A percentile compares a stretch with the other conserved stretches of the same genome.
These are phyloP conservation scores for Neoscytalidium dimidiatum DNA, from an alignment of 2,329 filamentous ascomycete genomes.

Conservation along the genomic window DNA sequence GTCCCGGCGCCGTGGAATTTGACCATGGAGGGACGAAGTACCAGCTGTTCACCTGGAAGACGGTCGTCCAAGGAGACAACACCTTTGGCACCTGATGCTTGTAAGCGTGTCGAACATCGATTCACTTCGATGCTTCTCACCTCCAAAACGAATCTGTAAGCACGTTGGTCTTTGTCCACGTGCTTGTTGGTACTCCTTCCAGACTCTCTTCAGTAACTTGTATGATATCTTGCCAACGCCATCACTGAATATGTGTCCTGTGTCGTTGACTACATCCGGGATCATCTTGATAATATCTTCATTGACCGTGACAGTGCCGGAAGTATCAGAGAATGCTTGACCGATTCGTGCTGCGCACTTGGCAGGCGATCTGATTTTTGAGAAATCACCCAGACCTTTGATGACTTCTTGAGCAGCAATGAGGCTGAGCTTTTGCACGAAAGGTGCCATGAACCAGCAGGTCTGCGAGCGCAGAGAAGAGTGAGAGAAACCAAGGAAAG, in stretches of 20 bases:
- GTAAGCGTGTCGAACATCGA: not conserved
- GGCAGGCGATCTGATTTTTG: slow-evolving; percentile 54
- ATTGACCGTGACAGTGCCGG: slow-evolving; percentile 58
- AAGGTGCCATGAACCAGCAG: slow-evolving; percentile 65
- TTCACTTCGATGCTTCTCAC: slow-evolving; percentile 32
- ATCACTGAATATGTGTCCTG: slow-evolving; percentile 70
- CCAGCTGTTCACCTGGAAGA: slow-evolving; percentile 60
- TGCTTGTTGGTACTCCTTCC: slow-evolving; percentile 50
- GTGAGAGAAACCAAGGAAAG: slow-evolving; percentile 77
- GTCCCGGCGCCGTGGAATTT: slow-evolving; percentile 63
- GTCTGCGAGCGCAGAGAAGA: slow-evolving; percentile 73
- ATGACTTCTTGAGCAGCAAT: slow-evolving; percentile 45
- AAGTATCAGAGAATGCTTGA: slow-evolving; percentile 74
- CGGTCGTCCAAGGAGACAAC: slow-evolving; percentile 71
- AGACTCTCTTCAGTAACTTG: slow-evolving; percentile 61
- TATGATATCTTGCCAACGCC: slow-evolving; percentile 74
- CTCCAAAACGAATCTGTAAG: slow-evolving; percentile 73
- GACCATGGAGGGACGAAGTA: slow-evolving; percentile 72
- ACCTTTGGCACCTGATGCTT: slow-evolving; percentile 64
- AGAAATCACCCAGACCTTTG: slow-evolving; percentile 52
- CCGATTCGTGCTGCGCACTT: slow-evolving; percentile 62
- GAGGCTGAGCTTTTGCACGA: slow-evolving; percentile 35
- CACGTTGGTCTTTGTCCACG: slow-evolving; percentile 58
- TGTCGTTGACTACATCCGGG: slow-evolving; percentile 55
- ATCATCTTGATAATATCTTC: slow-evolving; percentile 25